Base-by-base conservation (phyloP, 129 eudicot genomes). In the Artemisia tridentata region DNA sequence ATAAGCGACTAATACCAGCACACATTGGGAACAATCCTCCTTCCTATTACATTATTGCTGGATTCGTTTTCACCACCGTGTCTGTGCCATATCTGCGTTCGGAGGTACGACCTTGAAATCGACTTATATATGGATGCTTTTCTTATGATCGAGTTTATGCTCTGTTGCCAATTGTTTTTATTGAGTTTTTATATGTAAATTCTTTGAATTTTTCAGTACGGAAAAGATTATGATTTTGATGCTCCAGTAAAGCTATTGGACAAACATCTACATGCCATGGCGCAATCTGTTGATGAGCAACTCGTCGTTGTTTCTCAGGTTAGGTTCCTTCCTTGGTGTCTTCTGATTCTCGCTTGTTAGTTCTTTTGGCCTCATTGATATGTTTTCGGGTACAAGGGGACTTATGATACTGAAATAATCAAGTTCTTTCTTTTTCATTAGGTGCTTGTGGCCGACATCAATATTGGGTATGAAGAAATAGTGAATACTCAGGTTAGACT, bases 381-480 rank as follows among this genome's bases (percentile, higher is more conserved):
- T 60, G 17, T 60, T 21, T 11, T 31, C 11, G 2, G 3, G 27
- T 27, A 20, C 11, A 25, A 75, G 17, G 3, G 53, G 41, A 3
- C 16, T 13, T 66, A 0, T 29, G 9, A 62, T 62, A 63, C 5
- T 62, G 23, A 63, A 16, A 21, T 25, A 10, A 20, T 34, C 0
- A 16, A 11, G 14, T 72, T 20, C 5, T 55, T 69, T 43, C 20
- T 34, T 67, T 18, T 11, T 51, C 1, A 65, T 7, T 68, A 85
- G 90, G 90, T 85, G 47, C 85, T 85, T 76, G 90, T 82, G 68
- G 87, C 85, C 14, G 86, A 85, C 27, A 77, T 85, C 61, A 85
- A 85, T 71, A 82, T 85, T 54, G 87, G 90, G 6, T 85, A 82
- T 63, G 90, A 85, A 71, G 86, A 82, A 53, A 72, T 85, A 68